Evolutionary conservation across 1,284 basidiomycete genomes (phyloP).

Genomic region (Papiliotrema fonsecae): DNA sequence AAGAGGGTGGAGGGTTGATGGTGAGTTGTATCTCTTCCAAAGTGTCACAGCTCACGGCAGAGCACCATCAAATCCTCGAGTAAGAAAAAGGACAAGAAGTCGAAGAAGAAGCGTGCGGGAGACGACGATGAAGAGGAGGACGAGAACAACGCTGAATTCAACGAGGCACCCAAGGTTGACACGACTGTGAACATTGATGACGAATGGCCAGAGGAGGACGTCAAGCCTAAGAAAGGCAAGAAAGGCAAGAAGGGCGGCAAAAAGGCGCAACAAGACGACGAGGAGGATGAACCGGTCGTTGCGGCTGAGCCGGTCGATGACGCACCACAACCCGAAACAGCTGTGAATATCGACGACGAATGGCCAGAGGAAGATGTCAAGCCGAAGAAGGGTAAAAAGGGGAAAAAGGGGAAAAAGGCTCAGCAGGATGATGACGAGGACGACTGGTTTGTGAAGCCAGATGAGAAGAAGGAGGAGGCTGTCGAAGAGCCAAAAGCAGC

Average conservation of each 20-base stretch:
- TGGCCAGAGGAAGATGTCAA: slow-evolving; percentile 49
- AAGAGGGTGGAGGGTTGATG: slow-evolving; percentile 77
- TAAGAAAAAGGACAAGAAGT: slow-evolving; percentile 25
- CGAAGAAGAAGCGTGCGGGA: slow-evolving; percentile 12
- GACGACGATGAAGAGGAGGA: slow-evolving; percentile 21
- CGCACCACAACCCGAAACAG: slow-evolving; percentile 12
- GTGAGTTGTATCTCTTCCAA: slow-evolving; percentile 49
- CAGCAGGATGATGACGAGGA: slow-evolving; percentile 30
- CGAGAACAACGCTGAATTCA: slow-evolving; percentile 43
- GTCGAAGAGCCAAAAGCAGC: slow-evolving; percentile 40
- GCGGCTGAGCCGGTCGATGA: slow-evolving; percentile 44
- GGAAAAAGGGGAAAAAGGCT: slow-evolving; percentile 52
- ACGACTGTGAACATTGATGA: slow-evolving; percentile 34
- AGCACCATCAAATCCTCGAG: slow-evolving; percentile 19
- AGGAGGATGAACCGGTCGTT: slow-evolving; percentile 20
- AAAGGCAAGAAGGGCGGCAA: slow-evolving; percentile 19
- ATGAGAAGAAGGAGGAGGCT: slow-evolving; percentile 30
- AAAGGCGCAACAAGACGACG: slow-evolving; percentile 10
- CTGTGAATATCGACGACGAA: slow-evolving; percentile 40
- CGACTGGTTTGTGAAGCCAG: slow-evolving; percentile 28
- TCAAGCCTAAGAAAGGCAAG: slow-evolving; percentile 43
- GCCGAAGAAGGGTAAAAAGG: slow-evolving; percentile 51
- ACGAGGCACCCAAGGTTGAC: slow-evolving; percentile 11
- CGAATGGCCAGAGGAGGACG: slow-evolving; percentile 48
- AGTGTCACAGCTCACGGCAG: neutral